Evolutionary conservation across 768 basidiomycete species (phyloP), one percentile per base, ranked within the genome.

Genomic region (Agrocybe pediades): DNA sequence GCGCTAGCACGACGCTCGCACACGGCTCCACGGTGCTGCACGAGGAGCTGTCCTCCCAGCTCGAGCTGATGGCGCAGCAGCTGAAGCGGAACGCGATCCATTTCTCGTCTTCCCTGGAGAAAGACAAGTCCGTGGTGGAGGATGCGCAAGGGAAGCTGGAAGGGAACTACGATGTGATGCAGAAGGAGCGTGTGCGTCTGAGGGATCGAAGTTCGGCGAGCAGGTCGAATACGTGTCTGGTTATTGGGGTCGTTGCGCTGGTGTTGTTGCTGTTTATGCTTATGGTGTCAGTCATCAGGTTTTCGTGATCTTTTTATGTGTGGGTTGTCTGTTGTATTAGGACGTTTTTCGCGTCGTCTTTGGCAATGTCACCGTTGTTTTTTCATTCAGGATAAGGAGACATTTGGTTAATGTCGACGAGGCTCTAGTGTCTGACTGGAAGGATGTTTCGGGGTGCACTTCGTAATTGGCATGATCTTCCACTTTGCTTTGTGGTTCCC

Each of bases 61-160:
- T 95, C 21, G 86, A 85, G 0, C 69, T 83, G 51, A 98, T 98
- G 95, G 92, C 93, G 0, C 75, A 84, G 9, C 92, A 94, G 65
- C 83, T 98, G 46, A 91, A 90, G 62, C 78, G 83, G 20, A 96
- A 96, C 59, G 87, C 93, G 0, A 66, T 87, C 0, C 84, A 92
- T 61, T 95, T 98, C 65, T 81, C 88, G 4, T 76, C 78, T 3
- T 75, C 85, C 9, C 74, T 98, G 1, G 85, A 74, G 39, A 86
- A 86, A 51, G 95, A 98, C 68, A 84, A 88, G 61, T 74, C 76
- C 0, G 78, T 94, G 7, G 67, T 97, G 2, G 82, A 84, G 25
- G 74, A 77, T 9, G 82, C 91, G 11, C 79, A 86, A 57, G 76
- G 79, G 60, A 90, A 91, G 68, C 63, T 98, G 15, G 90, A 91